Percentiles rank a stretch among this genome's conserved stretches.
These are phyloP conservation scores for Letharia lupina DNA, from an alignment of 495 filamentous ascomycete genomes.

Conservation along the genomic window DNA sequence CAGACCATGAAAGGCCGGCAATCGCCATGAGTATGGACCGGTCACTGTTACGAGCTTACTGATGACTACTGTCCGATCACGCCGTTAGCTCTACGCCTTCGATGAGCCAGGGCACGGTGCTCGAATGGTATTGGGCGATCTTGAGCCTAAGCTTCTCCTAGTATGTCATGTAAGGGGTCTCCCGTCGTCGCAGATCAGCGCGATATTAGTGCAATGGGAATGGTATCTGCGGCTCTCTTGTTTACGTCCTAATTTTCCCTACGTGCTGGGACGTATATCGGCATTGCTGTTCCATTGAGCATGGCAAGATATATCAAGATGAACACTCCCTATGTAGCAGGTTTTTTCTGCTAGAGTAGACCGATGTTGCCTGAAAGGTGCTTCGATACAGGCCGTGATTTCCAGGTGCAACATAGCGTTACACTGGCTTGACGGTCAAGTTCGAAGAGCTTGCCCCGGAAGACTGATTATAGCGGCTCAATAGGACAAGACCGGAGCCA, in stretches of 20 bases:
- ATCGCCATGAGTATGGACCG: not conserved
- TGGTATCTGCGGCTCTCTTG: not conserved
- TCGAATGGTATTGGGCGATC: not conserved
- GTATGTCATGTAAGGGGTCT: not conserved
- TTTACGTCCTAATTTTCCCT: not conserved
- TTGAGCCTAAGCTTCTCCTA: not conserved
- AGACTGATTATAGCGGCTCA: not conserved
- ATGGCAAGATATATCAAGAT: not conserved
- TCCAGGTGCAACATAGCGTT: not conserved
- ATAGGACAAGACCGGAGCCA: not conserved
- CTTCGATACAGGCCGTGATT: not conserved
- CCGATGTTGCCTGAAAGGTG: not conserved
- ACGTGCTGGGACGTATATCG: not conserved
- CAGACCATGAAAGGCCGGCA: not conserved
- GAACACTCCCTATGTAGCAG: not conserved
- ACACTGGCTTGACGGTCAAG: not conserved
- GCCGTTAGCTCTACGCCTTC: not conserved
- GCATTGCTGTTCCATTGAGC: not conserved
- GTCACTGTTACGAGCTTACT: not conserved
- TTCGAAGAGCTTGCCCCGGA: not conserved
- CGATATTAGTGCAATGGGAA: not conserved
- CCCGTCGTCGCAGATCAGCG: not conserved
- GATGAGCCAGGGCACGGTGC: not conserved
- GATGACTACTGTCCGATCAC: not conserved
- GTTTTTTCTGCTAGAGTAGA: not conserved